Conservation (phyloP, 495 filamentous ascomycete genomes). For the Trichoderma gamsii region DNA sequence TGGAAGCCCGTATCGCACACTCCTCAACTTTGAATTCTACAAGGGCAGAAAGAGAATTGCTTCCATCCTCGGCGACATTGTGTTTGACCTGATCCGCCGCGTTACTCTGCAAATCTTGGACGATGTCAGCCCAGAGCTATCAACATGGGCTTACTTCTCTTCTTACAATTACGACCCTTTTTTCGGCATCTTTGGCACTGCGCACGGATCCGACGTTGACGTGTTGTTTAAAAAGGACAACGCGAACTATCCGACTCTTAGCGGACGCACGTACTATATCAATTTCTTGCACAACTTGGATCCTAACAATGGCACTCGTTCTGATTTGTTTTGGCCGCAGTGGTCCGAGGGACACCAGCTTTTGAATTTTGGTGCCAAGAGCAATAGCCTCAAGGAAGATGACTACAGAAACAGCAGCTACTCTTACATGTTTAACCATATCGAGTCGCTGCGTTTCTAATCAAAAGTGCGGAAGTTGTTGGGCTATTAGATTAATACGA, state of each 20-base stretch:
- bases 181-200: conserved; percentile 45
- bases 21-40: conserved; percentile 52
- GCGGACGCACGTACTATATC: conserved; percentile 58
- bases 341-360: conserved; percentile 45
- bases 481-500: background rate
- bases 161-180: conserved; percentile 50
- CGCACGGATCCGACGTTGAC: conserved; percentile 46
- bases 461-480: conserved; percentile 19
- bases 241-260: conserved; percentile 52
- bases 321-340: conserved; percentile 52
- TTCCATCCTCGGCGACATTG: conserved; percentile 53
- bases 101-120: conserved; percentile 42
- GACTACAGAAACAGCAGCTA: conserved; percentile 49
- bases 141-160: conserved; percentile 51
- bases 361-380: conserved; percentile 50
- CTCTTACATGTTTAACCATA: conserved; percentile 44
- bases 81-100: conserved; percentile 59
- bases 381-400: conserved; percentile 47
- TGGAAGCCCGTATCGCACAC: conserved; percentile 62
- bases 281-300: conserved; percentile 60
- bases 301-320: conserved; percentile 47
- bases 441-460: conserved; percentile 21
- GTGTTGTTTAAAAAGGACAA: conserved; percentile 46
- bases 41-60: conserved; percentile 54
- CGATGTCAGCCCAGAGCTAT: conserved; percentile 38